Evolutionary conservation across 306 rosid genomes (phyloP), one percentile per base, ranked within the genome.

Genomic region (Gastrolobium villosum): DNA sequence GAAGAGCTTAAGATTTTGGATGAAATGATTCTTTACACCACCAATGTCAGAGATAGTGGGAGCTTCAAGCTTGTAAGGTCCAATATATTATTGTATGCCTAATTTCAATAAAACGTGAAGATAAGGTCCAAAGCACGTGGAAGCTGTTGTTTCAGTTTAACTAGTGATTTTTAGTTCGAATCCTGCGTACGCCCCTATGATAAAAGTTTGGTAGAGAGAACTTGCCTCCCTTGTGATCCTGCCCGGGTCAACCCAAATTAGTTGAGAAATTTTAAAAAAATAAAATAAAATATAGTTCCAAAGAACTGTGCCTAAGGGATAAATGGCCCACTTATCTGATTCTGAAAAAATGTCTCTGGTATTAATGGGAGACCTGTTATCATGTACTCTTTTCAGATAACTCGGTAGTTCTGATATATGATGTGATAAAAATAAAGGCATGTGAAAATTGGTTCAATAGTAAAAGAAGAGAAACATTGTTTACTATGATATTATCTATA

Each of bases 31-130:
- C 26, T 20, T 20, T 20, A 20, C 26, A 20, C 26, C 26, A 20
- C 26, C 20, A 2, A 28, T 65, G 35, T 20, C 70, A 40, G 70
- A 45, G 36, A n/a, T 40, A 63, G 34, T 52, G 32, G 59, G 72
- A 61, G n/a, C 61, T 64, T 37, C 20, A 50, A 26, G n/a, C n/a
- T 70, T 60, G 7, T 39, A 7, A 35, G 61, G 76, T 65, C 43
- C 48, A 43, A 31, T 66, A 31, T 11, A 11, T 35, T 6, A 15
- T 10, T 56, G 75, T 26, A 28, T 57, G 41, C 7, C 10, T 35
- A 34, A 64, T 63, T 63, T 75, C 41, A 44, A 31, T 4, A 31
- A 34, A 43, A n/a, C 43, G 48, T 10, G 34, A 6, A 66, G 15
- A 68, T 13, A 68, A 68, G 43, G 70, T 36, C 41, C 37, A 28